Base-by-base conservation (phyloP, 192 early-diverging fungal species). In the Funneliformis geosporum region DNA sequence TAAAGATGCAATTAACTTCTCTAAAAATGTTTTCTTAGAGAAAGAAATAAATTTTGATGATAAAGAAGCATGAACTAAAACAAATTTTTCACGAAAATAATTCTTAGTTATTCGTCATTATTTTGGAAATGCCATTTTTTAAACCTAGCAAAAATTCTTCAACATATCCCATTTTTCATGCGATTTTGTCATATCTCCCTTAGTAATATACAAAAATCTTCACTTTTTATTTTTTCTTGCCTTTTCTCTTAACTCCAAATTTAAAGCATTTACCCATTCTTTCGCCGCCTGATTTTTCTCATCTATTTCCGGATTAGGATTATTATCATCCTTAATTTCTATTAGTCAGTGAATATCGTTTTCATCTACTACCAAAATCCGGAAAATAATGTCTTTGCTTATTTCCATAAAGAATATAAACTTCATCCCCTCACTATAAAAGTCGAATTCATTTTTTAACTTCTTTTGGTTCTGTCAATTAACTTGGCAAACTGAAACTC, bases 171-270 rank as follows among this genome's bases (percentile, higher is more conserved):
- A 73, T 47, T 73, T 73, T 73, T 73, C 70, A 44, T 73, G 70
- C n/a, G 70, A 43, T 73, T 73, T 73, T 25, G 5, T 44, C 70
- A 73, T 73, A 73, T 73, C 70, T 73, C 70, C 70, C n/a, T 73
- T 73, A 73, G 70, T 44, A 50, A 73, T 44, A 73, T 46, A 73
- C 70, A 73, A 73, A 73, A 73, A 73, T 73, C 70, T 73, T 73
- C 70, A 50, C 23, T 73, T 73, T 73, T 73, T 38, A 44, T 46
- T 73, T 73, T 73, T 73, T 73, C 70, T 73, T 12, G 5, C 70
- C 21, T 73, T 43, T 73, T 73, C 70, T n/a, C 70, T 28, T 68
- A 68, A 42, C 16, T 68, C 66, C 38, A 68, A 68, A 42, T 68
- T 68, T 68, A 68, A 42, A 38, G 66, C 25, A 68, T 68, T 68